These are phyloP conservation scores for Alternaria sp. DNA, from an alignment of 2,329 filamentous ascomycete genomes.

Conservation along the genomic window DNA sequence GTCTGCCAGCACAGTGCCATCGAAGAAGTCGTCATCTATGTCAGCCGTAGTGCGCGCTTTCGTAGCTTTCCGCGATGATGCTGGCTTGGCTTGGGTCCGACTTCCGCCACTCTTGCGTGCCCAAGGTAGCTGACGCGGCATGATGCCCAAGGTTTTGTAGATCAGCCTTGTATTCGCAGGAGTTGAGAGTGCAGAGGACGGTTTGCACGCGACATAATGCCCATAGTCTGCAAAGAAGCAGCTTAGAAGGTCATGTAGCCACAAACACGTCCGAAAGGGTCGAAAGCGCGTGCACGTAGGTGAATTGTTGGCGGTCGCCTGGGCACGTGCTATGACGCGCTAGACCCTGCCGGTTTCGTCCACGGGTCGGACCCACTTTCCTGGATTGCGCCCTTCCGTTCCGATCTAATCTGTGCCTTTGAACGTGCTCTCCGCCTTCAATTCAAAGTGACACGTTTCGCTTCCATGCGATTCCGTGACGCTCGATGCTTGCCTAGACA, in stretches of 20 bases:
- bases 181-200: neutral
- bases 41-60: slow-evolving; percentile 17
- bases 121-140: slow-evolving; percentile 63
- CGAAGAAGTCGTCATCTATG: slow-evolving; percentile 38
- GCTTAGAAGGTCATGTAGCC: neutral
- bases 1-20: slow-evolving; percentile 26
- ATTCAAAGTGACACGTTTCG: slow-evolving; percentile 37
- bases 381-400: slow-evolving; percentile 38
- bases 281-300: slow-evolving; percentile 15
- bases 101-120: slow-evolving; percentile 44
- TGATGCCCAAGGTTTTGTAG: slow-evolving; percentile 32
- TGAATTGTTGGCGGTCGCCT: slow-evolving; percentile 27
- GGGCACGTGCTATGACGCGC: slow-evolving; percentile 25
- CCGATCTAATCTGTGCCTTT: slow-evolving; percentile 19
- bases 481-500: slow-evolving; percentile 31
- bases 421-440: slow-evolving; percentile 22
- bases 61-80: slow-evolving; percentile 15
- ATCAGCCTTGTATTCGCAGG: slow-evolving; percentile 1
- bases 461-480: slow-evolving; percentile 39
- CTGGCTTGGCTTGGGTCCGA: slow-evolving; percentile 23
- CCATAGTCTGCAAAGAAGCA: neutral
- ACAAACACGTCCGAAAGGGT: slow-evolving; percentile 7
- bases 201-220: slow-evolving; percentile 3
- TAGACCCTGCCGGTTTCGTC: slow-evolving; percentile 9
- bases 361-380: slow-evolving; percentile 19